phyloP scores from a whole-genome alignment of 257 asterid species.

The Linaria vulgaris region DNA sequence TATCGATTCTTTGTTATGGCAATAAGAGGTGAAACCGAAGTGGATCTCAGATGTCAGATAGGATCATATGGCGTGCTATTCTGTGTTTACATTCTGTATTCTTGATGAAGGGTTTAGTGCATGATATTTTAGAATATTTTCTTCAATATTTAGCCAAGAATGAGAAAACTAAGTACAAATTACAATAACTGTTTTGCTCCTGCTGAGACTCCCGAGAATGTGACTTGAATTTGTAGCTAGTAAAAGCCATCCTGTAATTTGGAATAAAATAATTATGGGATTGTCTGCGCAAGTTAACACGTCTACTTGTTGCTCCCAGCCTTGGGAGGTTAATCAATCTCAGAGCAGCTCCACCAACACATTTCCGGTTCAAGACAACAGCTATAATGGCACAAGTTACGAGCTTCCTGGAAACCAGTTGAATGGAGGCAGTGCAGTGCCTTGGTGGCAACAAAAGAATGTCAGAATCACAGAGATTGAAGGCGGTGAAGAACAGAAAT shows the following conservation, averaged over 20 bases:
- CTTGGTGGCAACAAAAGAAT: conserved; percentile 67
- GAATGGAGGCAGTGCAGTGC: conserved; percentile 44
- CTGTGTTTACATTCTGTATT: too few species aligned
- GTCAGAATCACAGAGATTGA: conserved; percentile 65
- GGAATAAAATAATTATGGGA: not conserved
- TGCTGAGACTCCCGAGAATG: too few species aligned
- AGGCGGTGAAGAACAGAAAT: conserved; percentile 42
- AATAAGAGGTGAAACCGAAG: too few species aligned
- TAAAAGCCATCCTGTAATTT: not conserved
- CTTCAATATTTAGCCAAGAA: too few species aligned
- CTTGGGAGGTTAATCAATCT: conserved; percentile 75
- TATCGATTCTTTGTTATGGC: too few species aligned
- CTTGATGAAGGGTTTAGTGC: too few species aligned
- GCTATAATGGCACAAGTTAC: conserved; percentile 31
- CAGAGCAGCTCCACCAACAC: conserved; percentile 47
- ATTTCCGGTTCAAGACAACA: conserved; percentile 46
- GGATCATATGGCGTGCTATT: too few species aligned
- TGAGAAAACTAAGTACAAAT: too few species aligned
- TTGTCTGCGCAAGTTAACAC: conserved; percentile 10
- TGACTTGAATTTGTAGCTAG: too few species aligned
- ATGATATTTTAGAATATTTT: too few species aligned
- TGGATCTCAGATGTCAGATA: too few species aligned
- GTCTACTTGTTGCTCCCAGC: conserved; percentile 48
- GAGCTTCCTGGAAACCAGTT: conserved; percentile 41
- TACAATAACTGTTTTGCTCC: too few species aligned